Evolutionary conservation across 176 grass and related monocot genomes (phyloP), one percentile per base, ranked within the genome.

Genomic region (Carex cristatella): DNA sequence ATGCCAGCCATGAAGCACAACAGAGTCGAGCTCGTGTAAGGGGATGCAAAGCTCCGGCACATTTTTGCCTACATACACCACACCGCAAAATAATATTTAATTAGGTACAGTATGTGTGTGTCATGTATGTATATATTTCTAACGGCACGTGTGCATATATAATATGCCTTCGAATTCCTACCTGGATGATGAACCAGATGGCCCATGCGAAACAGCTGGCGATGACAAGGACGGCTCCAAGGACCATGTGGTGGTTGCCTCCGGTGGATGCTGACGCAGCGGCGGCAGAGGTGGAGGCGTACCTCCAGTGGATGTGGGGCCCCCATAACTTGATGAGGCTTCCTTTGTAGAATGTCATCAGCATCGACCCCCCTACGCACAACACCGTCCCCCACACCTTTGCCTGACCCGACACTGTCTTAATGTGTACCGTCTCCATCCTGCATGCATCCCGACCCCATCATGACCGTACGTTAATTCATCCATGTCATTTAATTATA

Each of bases 121-220:
- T 23, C 23, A 23, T 23, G 23, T 23, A 0, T 23, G 23, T 23
- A 0, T 23, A 0, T 23, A 23, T 23, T 23, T 23, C 23, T 23
- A 23, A 23, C 23, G 23, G 23, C 23, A 23, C 23, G 23, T 23
- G 23, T 23, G 23, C 23, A 23, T 23, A 23, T 23, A 23, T 23
- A 23, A 23, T 23, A 23, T 23, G 38, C 38, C 38, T 40, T 40
- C 9, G 23, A 35, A 35, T 51, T 51, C 11, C 2, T 82, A 90
- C 92, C 81, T 95, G 93, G 61, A 97, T 76, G 83, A 98, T 90
- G 86, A 98, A 93, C 95, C 95, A 98, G 58, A 92, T 7, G 53
- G 95, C 86, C 93, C 91, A 95, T 0, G 93, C 79, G 69, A 81
- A 70, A 85, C 95, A 98, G 85, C 95, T 95, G 15, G 61, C 83